Evolutionary conservation across 2,329 filamentous ascomycete genomes (phyloP).

Genomic region (Penicillium sclerotiorum): DNA sequence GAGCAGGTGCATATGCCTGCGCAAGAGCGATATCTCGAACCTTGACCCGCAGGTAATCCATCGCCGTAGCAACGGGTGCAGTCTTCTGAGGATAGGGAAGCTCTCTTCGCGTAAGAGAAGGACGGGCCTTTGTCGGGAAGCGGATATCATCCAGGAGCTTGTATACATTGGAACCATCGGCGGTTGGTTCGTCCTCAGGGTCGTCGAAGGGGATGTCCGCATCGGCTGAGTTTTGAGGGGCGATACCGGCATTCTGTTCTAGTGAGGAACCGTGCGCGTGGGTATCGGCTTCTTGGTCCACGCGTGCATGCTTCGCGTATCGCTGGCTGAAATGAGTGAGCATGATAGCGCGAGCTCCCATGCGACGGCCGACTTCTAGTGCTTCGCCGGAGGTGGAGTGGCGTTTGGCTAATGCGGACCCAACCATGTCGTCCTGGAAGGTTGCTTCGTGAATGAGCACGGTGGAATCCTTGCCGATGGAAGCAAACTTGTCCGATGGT

Average conservation of each 20-base stretch:
- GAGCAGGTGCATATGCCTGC: slow-evolving; percentile 59
- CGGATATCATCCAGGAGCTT: slow-evolving; percentile 19
- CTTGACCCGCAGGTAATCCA: slow-evolving; percentile 66
- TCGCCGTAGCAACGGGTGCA: slow-evolving; percentile 61
- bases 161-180: slow-evolving; percentile 4
- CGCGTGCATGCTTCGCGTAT: slow-evolving; percentile 73
- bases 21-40: slow-evolving; percentile 61
- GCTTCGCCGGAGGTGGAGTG: slow-evolving; percentile 90
- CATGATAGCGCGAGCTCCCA: slow-evolving; percentile 78
- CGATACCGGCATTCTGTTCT: slow-evolving; percentile 2
- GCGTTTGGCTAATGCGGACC: slow-evolving; percentile 82
- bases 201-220: slow-evolving; percentile 34
- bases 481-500: slow-evolving; percentile 69
- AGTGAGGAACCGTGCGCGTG: slow-evolving; percentile 7
- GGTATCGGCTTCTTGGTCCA: slow-evolving; percentile 34
- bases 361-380: slow-evolving; percentile 71
- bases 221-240: slow-evolving; percentile 17
- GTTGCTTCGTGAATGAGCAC: slow-evolving; percentile 94
- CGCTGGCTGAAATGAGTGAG: slow-evolving; percentile 95
- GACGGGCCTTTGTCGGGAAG: slow-evolving; percentile 4
- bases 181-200: slow-evolving; percentile 17
- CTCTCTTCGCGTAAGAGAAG: slow-evolving; percentile 26
- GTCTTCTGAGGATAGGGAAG: slow-evolving; percentile 7
- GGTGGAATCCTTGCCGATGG: slow-evolving; percentile 73
- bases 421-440: slow-evolving; percentile 80